Percentiles rank a stretch among this genome's conserved stretches.
Evolutionary conservation across 78 protist genomes (phyloP).

Genomic region (Cyanophora paradoxa): DNA sequence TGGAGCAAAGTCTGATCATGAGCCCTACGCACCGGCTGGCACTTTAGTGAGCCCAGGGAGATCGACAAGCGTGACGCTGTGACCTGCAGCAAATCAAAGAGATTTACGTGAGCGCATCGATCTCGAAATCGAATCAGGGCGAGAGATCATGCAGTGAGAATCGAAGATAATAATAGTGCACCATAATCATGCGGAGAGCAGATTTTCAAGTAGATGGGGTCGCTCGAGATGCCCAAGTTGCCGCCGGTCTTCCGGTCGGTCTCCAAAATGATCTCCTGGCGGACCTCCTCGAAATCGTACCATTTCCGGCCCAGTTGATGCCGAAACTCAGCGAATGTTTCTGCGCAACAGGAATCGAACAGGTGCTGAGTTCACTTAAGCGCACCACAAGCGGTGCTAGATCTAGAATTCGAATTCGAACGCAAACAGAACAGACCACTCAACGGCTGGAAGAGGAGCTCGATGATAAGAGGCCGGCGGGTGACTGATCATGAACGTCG

Average conservation of each 20-base stretch:
- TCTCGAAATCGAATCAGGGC: too few relatives aligned
- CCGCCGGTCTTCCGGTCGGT: conserved; percentile 80
- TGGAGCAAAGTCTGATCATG: neutral
- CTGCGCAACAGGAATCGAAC: too few relatives aligned
- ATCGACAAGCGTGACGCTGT: conserved; percentile 91
- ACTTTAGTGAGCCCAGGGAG: conserved; percentile 91
- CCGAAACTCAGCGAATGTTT: conserved; percentile 6
- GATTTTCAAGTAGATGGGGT: conserved; percentile 79
- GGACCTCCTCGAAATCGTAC: conserved; percentile 19
- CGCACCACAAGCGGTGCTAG: conserved; percentile 70
- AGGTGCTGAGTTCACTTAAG: too few relatives aligned
- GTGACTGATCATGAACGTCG: conserved; percentile 65
- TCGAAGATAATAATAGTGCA: too few relatives aligned
- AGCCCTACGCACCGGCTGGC: conserved; percentile 57
- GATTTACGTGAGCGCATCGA: too few relatives aligned
- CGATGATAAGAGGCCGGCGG: conserved; percentile 89
- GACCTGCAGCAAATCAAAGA: too few relatives aligned
- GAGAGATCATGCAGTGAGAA: too few relatives aligned
- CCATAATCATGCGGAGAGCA: conserved; percentile 81
- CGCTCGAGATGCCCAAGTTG: conserved; percentile 70
- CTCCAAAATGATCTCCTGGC: conserved; percentile 16
- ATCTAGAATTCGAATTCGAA: conserved; percentile 71
- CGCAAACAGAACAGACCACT: neutral
- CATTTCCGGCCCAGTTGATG: neutral
- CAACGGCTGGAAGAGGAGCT: conserved; percentile 75